These are phyloP conservation scores for Neoconidiobolus thromboides DNA, from an alignment of 371 early-diverging fungal species.

Conservation along the genomic window DNA sequence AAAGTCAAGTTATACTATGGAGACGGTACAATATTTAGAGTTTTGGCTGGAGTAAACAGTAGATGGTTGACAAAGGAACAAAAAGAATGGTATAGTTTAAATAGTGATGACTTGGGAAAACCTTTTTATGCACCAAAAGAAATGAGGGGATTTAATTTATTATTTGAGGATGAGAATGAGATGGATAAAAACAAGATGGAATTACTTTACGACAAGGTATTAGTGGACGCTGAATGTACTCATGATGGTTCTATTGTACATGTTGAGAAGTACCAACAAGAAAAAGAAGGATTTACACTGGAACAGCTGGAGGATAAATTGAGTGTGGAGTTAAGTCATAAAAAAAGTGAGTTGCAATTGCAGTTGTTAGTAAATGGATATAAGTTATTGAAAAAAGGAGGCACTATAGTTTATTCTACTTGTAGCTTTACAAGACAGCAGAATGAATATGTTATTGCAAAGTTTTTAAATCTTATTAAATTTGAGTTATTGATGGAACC, in stretches of 20 bases:
- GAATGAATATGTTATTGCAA: slow-evolving; percentile 61
- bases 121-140: slow-evolving; percentile 66
- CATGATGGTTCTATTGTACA: slow-evolving; percentile 89
- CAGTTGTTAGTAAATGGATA: neutral
- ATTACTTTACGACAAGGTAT: slow-evolving; percentile 59
- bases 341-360: neutral
- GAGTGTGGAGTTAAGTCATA: neutral
- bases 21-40: slow-evolving; percentile 67
- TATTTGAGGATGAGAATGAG: slow-evolving; percentile 5
- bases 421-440: slow-evolving; percentile 56
- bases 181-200: neutral
- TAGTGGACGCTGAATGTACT: slow-evolving; percentile 94
- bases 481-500: too few species aligned
- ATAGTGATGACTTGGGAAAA: neutral
- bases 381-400: slow-evolving; percentile 41
- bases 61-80: slow-evolving; percentile 13
- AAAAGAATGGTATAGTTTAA: neutral
- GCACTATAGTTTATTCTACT: slow-evolving; percentile 72
- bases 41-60: slow-evolving; percentile 40
- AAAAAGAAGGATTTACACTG: neutral
- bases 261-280: slow-evolving; percentile 32
- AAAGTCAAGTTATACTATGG: slow-evolving; percentile 35
- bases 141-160: slow-evolving; percentile 35
- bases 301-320: neutral
- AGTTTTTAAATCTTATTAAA: slow-evolving; percentile 33